Conservation (phyloP, 331 rosid genomes). For the Malus hybrid region DNA sequence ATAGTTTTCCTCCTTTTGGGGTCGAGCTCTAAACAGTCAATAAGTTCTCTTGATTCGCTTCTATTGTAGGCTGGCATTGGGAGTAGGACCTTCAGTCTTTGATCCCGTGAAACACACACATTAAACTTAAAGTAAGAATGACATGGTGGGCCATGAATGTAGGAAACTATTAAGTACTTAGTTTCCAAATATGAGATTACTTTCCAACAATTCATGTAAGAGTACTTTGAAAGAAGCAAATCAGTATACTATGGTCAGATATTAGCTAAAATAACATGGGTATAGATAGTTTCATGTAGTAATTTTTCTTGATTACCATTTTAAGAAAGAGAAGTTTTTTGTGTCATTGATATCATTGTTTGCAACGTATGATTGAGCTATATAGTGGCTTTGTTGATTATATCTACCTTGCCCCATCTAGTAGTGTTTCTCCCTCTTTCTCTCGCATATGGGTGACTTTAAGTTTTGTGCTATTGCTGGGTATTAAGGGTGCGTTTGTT, state of each 20-base stretch:
- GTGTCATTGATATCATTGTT: neutral
- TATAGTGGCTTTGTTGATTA: neutral
- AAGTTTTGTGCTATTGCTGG: neutral
- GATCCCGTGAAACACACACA: neutral
- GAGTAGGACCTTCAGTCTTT: neutral
- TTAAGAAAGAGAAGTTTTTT: neutral
- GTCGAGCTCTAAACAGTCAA: neutral
- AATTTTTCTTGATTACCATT: neutral
- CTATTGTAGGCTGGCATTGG: neutral
- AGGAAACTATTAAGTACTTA: neutral
- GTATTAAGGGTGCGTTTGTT: too few relatives aligned
- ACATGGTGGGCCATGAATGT: neutral
- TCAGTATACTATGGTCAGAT: neutral
- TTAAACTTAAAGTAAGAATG: neutral
- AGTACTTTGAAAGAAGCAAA: too few relatives aligned
- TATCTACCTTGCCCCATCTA: neutral
- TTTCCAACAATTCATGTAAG: neutral
- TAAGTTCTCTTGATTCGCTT: neutral
- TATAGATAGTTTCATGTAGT: neutral
- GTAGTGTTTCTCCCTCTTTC: neutral
- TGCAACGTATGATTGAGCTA: neutral
- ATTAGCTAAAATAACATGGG: neutral
- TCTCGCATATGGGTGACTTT: neutral
- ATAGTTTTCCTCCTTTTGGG: neutral
- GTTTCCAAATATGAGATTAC: neutral